Conservation (phyloP, 805 yeast genomes). For the Jamesozyma lodderae region DNA sequence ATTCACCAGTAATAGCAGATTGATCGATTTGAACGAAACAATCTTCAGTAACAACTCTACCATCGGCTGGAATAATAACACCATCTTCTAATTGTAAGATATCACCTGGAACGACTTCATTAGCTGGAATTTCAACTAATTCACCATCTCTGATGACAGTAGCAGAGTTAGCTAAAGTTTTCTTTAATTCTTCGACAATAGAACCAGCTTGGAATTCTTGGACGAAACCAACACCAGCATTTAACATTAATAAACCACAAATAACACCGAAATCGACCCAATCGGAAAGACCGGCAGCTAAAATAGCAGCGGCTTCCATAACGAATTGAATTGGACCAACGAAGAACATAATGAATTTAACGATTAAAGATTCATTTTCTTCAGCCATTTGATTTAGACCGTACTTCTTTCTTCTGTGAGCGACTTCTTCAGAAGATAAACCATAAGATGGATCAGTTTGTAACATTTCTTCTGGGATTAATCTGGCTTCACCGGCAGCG, state of each 20-base stretch:
- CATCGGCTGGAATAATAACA: conserved; percentile 87
- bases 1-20: conserved; percentile 96
- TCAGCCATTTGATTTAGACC: conserved; percentile 89
- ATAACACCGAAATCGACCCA: conserved; percentile 99
- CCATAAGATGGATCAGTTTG: conserved; percentile 75
- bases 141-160: conserved; percentile 76
- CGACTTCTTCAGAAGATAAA: conserved; percentile 68
- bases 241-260: conserved; percentile 73
- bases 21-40: conserved; percentile 87
- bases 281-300: conserved; percentile 94
- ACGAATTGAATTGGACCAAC: conserved; percentile 95
- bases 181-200: conserved; percentile 91
- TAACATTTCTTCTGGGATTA: conserved; percentile 77
- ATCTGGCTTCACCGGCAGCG: conserved; percentile 55
- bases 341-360: conserved; percentile 79
- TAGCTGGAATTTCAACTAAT: conserved; percentile 64
- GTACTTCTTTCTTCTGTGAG: conserved; percentile 78
- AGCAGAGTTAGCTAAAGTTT: conserved; percentile 88
- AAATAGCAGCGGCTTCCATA: conserved; percentile 92
- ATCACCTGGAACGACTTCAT: conserved; percentile 93
- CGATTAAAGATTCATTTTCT: conserved; percentile 68
- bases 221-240: conserved; percentile 90
- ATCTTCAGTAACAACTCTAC: conserved; percentile 79
- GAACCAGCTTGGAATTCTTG: conserved; percentile 98
- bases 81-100: conserved; percentile 88